Percentiles rank a stretch among this genome's conserved stretches.
These are phyloP conservation scores for Eragrostis tef DNA, from an alignment of 202 grass and related monocot species.

Conservation along the genomic window DNA sequence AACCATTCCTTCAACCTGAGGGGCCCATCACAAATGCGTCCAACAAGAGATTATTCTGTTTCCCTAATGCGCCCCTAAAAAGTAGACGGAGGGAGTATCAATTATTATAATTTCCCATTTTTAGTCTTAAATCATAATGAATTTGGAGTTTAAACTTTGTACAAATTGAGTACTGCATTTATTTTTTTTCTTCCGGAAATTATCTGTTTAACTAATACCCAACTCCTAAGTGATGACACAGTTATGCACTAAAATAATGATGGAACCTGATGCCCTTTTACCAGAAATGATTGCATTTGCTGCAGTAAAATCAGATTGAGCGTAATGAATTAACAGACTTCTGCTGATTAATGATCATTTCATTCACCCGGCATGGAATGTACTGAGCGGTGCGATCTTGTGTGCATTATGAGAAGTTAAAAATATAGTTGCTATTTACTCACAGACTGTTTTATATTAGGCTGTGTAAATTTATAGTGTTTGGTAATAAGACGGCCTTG, in stretches of 20 bases:
- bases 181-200: neutral
- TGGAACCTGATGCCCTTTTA: neutral
- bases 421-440: slow-evolving; percentile 7
- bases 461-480: slow-evolving; percentile 1
- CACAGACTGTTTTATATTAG: neutral
- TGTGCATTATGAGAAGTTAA: slow-evolving; percentile 8
- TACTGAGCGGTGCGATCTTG: neutral
- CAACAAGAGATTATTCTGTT: too few species aligned
- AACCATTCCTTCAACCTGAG: too few species aligned
- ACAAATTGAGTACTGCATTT: neutral
- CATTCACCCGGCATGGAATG: neutral
- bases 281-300: neutral
- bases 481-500: neutral
- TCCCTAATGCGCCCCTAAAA: too few species aligned
- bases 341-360: slow-evolving; percentile 3
- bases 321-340: neutral
- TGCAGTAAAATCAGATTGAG: neutral
- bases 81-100: too few species aligned
- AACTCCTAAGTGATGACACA: neutral
- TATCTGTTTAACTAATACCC: too few species aligned
- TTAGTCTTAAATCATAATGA: too few species aligned
- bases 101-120: too few species aligned
- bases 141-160: neutral
- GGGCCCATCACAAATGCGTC: too few species aligned
- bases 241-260: neutral